Conservation (phyloP, 2,329 filamentous ascomycete species). For the Paecilomyces niveus region DNA sequence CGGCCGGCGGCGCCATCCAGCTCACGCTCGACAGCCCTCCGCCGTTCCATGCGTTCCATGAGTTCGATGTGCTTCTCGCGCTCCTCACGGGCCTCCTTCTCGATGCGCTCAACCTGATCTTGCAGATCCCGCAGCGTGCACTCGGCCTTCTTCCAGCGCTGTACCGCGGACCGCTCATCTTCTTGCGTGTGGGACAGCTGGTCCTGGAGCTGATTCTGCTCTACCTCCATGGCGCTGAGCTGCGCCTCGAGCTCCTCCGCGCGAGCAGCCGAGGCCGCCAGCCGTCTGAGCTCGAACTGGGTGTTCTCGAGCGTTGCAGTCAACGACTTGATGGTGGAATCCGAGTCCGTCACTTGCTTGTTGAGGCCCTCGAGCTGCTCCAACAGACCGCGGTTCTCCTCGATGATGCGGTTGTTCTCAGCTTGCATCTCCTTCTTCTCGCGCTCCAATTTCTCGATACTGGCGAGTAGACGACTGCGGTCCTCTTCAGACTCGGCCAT, state of each 20-base stretch:
- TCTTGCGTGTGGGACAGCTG: constrained; percentile 61
- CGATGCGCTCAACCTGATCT: constrained; percentile 81
- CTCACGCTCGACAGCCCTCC: constrained; percentile 74
- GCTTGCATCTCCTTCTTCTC: constrained; percentile 68
- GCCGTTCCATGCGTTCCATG: constrained; percentile 73
- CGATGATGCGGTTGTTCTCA: constrained; percentile 68
- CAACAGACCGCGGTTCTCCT: constrained; percentile 74
- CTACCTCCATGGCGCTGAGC: constrained; percentile 68
- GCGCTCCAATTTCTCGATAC: constrained; percentile 67
- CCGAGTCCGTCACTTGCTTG: constrained; percentile 68
- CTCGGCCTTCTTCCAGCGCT: constrained; percentile 82
- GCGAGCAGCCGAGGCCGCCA: constrained; percentile 66
- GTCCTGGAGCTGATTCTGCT: constrained; percentile 67
- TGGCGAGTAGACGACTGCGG: constrained; percentile 62
- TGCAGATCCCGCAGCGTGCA: constrained; percentile 69
- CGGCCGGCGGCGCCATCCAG: constrained; percentile 71
- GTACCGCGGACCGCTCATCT: constrained; percentile 69
- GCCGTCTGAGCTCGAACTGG: constrained; percentile 65
- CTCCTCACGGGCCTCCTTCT: constrained; percentile 74
- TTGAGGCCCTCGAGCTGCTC: constrained; percentile 83
- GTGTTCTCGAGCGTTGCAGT: constrained; percentile 70
- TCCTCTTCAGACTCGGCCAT: constrained; percentile 88
- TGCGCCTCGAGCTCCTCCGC: constrained; percentile 76
- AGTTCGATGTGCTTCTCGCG: constrained; percentile 74
- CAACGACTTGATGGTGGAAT: constrained; percentile 68